Conservation (phyloP, 306 rosid genomes). For the Aeschynomene evenia region DNA sequence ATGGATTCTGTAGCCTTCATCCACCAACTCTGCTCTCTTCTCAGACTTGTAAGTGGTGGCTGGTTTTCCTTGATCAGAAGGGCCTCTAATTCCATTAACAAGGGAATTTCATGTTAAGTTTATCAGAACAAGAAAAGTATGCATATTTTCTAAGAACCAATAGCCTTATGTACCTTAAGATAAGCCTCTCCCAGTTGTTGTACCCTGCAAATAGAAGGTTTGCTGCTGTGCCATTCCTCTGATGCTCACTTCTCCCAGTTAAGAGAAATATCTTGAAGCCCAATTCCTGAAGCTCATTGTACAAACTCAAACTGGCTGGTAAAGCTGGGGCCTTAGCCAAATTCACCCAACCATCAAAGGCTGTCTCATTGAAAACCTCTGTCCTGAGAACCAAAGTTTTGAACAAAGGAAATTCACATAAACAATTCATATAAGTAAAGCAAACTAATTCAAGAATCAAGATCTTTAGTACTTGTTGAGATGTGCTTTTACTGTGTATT, state of each 20-base stretch:
- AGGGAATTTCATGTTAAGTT: constrained; percentile 1
- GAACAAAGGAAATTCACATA: constrained; percentile 8
- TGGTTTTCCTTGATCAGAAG: constrained; percentile 61
- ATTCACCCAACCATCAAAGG: constrained; percentile 70
- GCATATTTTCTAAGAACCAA: background rate
- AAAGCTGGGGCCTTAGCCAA: constrained; percentile 71
- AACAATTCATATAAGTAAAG: background rate
- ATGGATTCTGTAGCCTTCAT: constrained; percentile 64
- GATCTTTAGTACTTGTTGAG: background rate
- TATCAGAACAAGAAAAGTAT: constrained; percentile 3
- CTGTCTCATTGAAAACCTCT: constrained; percentile 45
- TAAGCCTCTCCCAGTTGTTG: constrained; percentile 65
- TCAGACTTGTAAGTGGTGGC: constrained; percentile 73
- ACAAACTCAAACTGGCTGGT: constrained; percentile 58
- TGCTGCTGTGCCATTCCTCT: constrained; percentile 53
- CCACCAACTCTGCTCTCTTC: constrained; percentile 65
- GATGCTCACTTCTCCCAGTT: constrained; percentile 74
- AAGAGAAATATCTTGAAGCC: constrained; percentile 70
- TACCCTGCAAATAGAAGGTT: constrained; percentile 67
- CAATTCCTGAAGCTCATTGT: constrained; percentile 42
- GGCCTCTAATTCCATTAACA: constrained; percentile 48
- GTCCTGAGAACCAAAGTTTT: constrained; percentile 45
- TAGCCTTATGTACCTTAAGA: constrained; percentile 60
- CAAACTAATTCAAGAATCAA: background rate
- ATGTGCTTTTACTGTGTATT: background rate